Conservation (phyloP, 2,329 filamentous ascomycete species). For the Penicillium polonicum region DNA sequence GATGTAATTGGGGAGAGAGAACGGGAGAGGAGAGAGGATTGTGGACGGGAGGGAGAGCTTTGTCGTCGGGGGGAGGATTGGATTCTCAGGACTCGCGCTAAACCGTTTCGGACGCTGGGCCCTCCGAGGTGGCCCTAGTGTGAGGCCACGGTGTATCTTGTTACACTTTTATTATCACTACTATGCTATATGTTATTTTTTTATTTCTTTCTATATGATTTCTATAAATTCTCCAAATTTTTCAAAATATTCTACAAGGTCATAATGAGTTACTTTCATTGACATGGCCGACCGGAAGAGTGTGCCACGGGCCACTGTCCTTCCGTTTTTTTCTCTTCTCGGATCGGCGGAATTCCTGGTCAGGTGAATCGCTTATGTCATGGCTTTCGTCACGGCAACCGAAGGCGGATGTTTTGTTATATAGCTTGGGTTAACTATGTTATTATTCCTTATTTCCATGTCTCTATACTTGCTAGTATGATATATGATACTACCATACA, state of each 20-base stretch:
- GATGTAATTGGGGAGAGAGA: constrained; percentile 43
- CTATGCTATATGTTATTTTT: background rate
- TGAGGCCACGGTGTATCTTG: constrained; percentile 24
- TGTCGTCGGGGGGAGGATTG: constrained; percentile 40
- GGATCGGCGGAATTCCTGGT: constrained; percentile 38
- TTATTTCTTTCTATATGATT: background rate
- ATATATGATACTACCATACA: background rate
- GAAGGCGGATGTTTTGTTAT: background rate
- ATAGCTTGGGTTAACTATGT: background rate
- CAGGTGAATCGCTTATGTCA: constrained; percentile 35
- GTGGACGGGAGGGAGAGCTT: constrained; percentile 46
- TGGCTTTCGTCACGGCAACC: constrained; percentile 38
- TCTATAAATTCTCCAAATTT: background rate
- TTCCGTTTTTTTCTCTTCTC: constrained; percentile 38
- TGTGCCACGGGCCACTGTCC: constrained; percentile 25
- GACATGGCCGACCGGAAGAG: constrained; percentile 9
- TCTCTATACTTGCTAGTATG: background rate
- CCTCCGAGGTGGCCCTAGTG: constrained; percentile 44
- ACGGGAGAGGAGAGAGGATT: constrained; percentile 42
- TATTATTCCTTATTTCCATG: background rate
- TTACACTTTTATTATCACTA: background rate
- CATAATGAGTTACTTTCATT: background rate
- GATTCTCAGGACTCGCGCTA: constrained; percentile 43
- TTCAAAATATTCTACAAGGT: background rate
- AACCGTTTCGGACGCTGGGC: constrained; percentile 40